A percentile compares a stretch with the other conserved stretches of the same genome.
Conservation (phyloP, 2,329 filamentous ascomycete genomes). For the Fusarium drepaniforme region DNA sequence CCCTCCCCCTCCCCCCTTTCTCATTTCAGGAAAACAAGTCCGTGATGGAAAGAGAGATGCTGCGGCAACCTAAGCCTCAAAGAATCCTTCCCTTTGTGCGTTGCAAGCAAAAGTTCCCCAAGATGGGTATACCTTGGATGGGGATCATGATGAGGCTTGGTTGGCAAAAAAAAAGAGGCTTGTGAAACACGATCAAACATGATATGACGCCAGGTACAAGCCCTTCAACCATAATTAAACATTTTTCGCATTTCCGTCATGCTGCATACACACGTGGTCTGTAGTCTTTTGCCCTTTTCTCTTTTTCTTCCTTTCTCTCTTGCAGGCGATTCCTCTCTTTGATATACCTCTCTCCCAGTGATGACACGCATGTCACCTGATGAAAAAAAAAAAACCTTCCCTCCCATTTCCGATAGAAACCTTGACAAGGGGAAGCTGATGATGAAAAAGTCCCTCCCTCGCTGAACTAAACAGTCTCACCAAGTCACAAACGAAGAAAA, state of each 20-base stretch:
- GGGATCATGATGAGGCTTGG: not conserved
- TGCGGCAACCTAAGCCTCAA: not conserved
- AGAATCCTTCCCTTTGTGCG: not conserved
- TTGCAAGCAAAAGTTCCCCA: not conserved
- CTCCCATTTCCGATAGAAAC: not conserved
- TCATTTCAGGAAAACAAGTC: not conserved
- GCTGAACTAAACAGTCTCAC: slow-evolving; percentile 24
- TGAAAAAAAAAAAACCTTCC: not conserved
- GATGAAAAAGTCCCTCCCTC: slow-evolving; percentile 5
- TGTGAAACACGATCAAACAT: not conserved
- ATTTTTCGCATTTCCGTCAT: slow-evolving; percentile 39
- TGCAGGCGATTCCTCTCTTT: not conserved
- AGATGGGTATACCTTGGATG: not conserved
- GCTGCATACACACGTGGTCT: slow-evolving; percentile 29
- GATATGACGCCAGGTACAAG: slow-evolving; percentile 2
- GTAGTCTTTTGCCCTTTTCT: slow-evolving; percentile 3
- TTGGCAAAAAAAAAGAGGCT: not conserved
- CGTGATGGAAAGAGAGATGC: not conserved
- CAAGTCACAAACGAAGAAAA: slow-evolving; percentile 28
- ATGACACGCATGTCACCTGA: not conserved
- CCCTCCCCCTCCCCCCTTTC: not conserved
- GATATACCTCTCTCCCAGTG: not conserved
- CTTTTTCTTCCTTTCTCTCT: not conserved
- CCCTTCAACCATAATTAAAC: slow-evolving; percentile 29
- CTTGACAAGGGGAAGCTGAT: not conserved